Conservation (phyloP, 208 protist species). For the Vickermania spadyakhi region DNA sequence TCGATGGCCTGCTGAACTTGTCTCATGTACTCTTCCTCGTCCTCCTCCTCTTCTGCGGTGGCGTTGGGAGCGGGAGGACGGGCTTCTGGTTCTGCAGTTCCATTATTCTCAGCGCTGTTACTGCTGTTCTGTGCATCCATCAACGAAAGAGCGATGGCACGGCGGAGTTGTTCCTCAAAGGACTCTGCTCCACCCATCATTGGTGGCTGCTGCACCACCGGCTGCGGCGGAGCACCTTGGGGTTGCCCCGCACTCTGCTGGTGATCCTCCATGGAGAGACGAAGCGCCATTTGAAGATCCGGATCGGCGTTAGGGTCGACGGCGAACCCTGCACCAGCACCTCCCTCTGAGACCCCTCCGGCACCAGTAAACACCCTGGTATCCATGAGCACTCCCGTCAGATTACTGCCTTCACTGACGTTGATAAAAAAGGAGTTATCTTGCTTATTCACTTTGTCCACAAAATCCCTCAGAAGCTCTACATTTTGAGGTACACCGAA, state of each 20-base stretch:
- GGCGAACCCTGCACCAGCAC: slow-evolving; percentile 37
- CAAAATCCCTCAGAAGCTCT: slow-evolving; percentile 86
- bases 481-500: slow-evolving; percentile 93
- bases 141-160: slow-evolving; percentile 72
- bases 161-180: slow-evolving; percentile 74
- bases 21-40: slow-evolving; percentile 18
- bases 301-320: slow-evolving; percentile 90
- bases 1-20: slow-evolving; percentile 24
- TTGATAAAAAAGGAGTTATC: slow-evolving; percentile 82
- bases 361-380: slow-evolving; percentile 79
- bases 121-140: slow-evolving; percentile 22
- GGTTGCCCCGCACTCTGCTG: slow-evolving; percentile 33
- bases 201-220: neutral
- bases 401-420: slow-evolving; percentile 60
- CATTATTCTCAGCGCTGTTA: neutral
- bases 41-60: slow-evolving; percentile 23
- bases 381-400: slow-evolving; percentile 90
- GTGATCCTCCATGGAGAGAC: slow-evolving; percentile 93
- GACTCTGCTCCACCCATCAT: slow-evolving; percentile 14
- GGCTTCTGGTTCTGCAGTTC: slow-evolving; percentile 1
- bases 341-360: slow-evolving; percentile 7
- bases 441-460: slow-evolving; percentile 83
- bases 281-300: slow-evolving; percentile 93
- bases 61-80: neutral
- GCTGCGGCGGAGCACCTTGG: neutral